phyloP scores from a whole-genome alignment of 768 basidiomycete species.

The Russula olivacea region DNA sequence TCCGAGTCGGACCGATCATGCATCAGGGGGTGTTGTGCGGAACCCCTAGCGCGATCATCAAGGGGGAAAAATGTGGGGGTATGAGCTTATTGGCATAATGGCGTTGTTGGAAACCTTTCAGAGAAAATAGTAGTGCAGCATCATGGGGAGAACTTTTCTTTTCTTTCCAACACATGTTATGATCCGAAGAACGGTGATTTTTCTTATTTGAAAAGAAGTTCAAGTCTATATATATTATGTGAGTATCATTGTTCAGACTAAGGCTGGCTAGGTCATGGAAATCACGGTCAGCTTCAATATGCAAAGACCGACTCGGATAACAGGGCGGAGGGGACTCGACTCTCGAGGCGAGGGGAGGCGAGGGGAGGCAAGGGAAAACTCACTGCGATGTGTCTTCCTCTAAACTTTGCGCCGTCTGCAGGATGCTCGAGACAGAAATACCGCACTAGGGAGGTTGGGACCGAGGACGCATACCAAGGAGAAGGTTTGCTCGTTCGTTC shows the following conservation, averaged over 20 bases:
- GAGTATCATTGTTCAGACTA: neutral
- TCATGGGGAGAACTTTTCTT: neutral
- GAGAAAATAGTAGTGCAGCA: neutral
- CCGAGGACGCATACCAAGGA: neutral
- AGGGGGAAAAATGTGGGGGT: neutral
- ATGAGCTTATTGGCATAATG: neutral
- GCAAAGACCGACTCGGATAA: neutral
- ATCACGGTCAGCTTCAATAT: neutral
- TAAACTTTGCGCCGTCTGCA: neutral
- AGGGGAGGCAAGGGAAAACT: neutral
- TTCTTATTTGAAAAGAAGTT: neutral
- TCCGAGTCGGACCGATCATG: conserved; percentile 9
- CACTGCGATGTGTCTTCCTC: neutral
- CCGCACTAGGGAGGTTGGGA: neutral
- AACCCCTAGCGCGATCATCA: neutral
- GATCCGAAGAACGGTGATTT: neutral
- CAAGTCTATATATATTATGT: neutral
- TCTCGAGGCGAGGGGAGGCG: neutral
- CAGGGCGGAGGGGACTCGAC: conserved; percentile 16
- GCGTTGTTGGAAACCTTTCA: neutral
- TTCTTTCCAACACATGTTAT: neutral
- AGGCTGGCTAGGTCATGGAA: neutral
- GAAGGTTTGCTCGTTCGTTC: neutral
- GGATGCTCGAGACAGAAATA: neutral
- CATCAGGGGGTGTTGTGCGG: conserved; percentile 2